phyloP scores from a whole-genome alignment of 1,139 yeast species.

The Lodderomyces theae region DNA sequence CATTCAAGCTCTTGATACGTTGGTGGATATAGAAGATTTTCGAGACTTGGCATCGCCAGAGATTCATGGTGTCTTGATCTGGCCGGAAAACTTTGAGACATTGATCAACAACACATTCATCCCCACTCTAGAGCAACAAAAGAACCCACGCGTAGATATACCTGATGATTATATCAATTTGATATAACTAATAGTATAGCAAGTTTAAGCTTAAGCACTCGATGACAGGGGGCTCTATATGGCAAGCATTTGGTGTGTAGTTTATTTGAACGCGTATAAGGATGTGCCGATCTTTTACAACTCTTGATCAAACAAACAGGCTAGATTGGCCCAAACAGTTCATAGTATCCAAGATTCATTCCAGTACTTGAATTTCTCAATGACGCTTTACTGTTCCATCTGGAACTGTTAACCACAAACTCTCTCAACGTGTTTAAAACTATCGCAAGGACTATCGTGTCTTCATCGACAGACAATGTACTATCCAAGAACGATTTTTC shows the following conservation, averaged over 20 bases:
- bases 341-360: not conserved
- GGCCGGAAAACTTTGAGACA: constrained; percentile 5
- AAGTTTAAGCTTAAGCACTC: too few relatives aligned
- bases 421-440: constrained; percentile 35
- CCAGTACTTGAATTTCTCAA: not conserved
- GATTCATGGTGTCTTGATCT: constrained; percentile 2
- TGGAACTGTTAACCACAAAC: constrained; percentile 26
- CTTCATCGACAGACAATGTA: constrained; percentile 33
- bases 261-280: too few relatives aligned
- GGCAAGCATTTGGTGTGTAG: too few relatives aligned
- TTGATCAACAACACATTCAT: constrained; percentile 4
- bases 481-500: constrained; percentile 18
- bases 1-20: not conserved
- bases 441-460: constrained; percentile 31
- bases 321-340: too few relatives aligned
- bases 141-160: constrained; percentile 5
- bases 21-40: constrained; percentile 1
- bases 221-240: too few relatives aligned
- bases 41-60: not conserved
- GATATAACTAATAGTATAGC: too few relatives aligned
- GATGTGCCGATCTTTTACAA: too few relatives aligned
- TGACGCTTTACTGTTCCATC: constrained; percentile 8
- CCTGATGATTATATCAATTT: constrained; percentile 7
- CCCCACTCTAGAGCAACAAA: constrained; percentile 2
- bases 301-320: too few relatives aligned